Evolutionary conservation across 352 stramenopile genomes (phyloP), one percentile per base, ranked within the genome.

Genomic region (Globisporangium cederbergense): DNA sequence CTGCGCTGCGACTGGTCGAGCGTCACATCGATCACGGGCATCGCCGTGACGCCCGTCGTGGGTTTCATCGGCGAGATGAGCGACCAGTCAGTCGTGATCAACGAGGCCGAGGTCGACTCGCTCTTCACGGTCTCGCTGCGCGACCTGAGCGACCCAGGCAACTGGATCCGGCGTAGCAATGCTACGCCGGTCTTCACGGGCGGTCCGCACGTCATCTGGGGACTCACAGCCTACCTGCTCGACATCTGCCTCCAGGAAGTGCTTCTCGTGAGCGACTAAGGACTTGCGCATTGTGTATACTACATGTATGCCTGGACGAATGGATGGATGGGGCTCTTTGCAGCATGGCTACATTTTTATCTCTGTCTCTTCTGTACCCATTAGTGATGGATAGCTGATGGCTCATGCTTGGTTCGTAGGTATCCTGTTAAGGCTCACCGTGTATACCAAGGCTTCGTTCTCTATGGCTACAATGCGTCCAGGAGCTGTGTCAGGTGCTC

Each of bases 21-120:
- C 65, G 88, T 98, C 54, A 89, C 93, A 28, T 96, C 91, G 16
- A 97, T 98, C 65, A 98, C 97, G 38, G 97, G 97, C 56, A 96
- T 99, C 57, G 96, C 96, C 32, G 97, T 99, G n/a, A 99, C 97
- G 47, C 97, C 97, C 2, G 91, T 99, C 42, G 95, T 99, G 0
- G 97, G 96, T 8, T 99, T 91, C 63, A 75, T 99, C 57, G 96
- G 95, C 40, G 95, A 98, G 68, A 86, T 99, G 66, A 90, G 81
- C 57, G 82, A 96, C 61, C 77, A 91, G 43, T 87, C 91, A 40
- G 71, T 99, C 11, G 79, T 90, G 28, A 95, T 97, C 45, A 99
- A 99, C 69, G 79, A 96, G 43, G 83, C 96, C 64, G 97, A 99
- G 78, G 97, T 99, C 30, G 87, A 97, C 22, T 92, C 97, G 60